Conservation (phyloP, 768 basidiomycete species). For the Lentinus tigrinus region DNA sequence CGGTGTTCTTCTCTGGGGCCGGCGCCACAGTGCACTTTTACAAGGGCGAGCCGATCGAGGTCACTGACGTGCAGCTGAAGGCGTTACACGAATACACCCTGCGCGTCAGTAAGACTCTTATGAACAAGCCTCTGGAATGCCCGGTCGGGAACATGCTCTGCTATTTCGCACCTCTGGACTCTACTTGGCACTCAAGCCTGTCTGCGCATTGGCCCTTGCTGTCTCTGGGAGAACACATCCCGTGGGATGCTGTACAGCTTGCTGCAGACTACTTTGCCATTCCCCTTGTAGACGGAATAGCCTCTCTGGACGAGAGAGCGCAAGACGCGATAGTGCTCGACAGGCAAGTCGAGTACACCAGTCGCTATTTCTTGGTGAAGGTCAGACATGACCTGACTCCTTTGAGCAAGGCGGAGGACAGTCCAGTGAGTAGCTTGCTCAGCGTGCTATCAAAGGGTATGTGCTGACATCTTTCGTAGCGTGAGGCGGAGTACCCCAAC, state of each 20-base stretch:
- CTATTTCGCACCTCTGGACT: constrained; percentile 62
- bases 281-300: constrained; percentile 37
- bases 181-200: constrained; percentile 34
- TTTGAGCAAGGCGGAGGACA: constrained; percentile 65
- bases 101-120: constrained; percentile 56
- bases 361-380: constrained; percentile 57
- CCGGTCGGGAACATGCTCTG: constrained; percentile 54
- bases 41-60: constrained; percentile 47
- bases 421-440: constrained; percentile 46
- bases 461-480: constrained; percentile 36
- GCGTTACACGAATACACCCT: constrained; percentile 61
- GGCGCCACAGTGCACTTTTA: constrained; percentile 42
- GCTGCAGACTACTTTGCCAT: constrained; percentile 53
- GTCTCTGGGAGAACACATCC: constrained; percentile 47
- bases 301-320: constrained; percentile 42
- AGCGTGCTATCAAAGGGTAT: background rate
- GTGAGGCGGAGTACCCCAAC: constrained; percentile 58
- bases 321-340: constrained; percentile 74
- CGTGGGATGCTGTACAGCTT: constrained; percentile 60
- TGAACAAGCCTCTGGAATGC: constrained; percentile 70
- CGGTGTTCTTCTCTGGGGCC: constrained; percentile 56
- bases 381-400: constrained; percentile 71
- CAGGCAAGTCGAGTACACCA: constrained; percentile 71
- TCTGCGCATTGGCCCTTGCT: constrained; percentile 22
- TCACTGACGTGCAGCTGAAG: constrained; percentile 46